phyloP scores from a whole-genome alignment of 805 yeast genomes.

The Lachancea fermentati region DNA sequence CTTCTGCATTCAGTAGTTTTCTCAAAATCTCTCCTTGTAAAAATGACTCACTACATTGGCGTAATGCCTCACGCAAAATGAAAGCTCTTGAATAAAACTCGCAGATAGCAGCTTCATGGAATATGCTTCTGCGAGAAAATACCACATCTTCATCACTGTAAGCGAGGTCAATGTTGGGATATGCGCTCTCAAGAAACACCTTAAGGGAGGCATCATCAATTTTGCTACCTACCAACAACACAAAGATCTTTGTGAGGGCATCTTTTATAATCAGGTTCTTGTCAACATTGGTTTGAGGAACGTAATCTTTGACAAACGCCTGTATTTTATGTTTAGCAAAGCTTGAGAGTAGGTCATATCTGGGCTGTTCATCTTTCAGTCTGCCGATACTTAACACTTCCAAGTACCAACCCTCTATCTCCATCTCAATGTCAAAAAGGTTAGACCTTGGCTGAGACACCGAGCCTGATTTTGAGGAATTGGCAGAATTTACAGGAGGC shows the following conservation, averaged over 20 bases:
- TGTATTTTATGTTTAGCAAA: constrained; percentile 25
- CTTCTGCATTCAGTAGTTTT: constrained; percentile 40
- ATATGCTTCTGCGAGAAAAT: constrained; percentile 60
- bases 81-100: constrained; percentile 23
- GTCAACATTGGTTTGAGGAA: constrained; percentile 16
- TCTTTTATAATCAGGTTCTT: constrained; percentile 19
- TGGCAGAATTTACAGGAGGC: background rate
- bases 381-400: constrained; percentile 30
- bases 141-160: constrained; percentile 54
- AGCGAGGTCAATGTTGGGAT: constrained; percentile 48
- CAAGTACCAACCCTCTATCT: constrained; percentile 31
- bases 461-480: background rate
- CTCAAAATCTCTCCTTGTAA: constrained; percentile 19
- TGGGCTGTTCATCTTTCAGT: constrained; percentile 27
- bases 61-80: constrained; percentile 23
- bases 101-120: constrained; percentile 59
- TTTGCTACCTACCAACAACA: constrained; percentile 52
- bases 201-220: constrained; percentile 53
- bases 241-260: constrained; percentile 61
- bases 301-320: constrained; percentile 13
- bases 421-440: constrained; percentile 18
- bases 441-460: constrained; percentile 4
- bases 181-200: constrained; percentile 36
- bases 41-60: constrained; percentile 8
- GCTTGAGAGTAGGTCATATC: constrained; percentile 16